Conservation (phyloP, 768 basidiomycete genomes). For the Goffeauzyma gilvescens region DNA sequence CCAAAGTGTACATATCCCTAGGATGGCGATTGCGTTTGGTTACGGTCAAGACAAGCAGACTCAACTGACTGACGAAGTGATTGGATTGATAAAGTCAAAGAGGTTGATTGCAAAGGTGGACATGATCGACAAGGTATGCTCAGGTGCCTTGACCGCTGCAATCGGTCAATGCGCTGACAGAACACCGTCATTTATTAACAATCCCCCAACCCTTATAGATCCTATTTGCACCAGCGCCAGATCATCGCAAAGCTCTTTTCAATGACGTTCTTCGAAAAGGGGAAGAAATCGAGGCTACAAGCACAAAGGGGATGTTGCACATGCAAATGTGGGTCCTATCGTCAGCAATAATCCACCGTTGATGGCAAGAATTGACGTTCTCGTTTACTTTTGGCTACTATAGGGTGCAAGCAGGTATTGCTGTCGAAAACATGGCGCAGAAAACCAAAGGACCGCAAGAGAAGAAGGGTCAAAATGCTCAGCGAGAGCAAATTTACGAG, state of each 20-base stretch:
- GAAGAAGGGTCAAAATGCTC: too few relatives aligned
- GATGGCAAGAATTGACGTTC: too few relatives aligned
- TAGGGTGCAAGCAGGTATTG: too few relatives aligned
- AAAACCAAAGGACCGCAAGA: too few relatives aligned
- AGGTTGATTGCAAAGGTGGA: conserved; percentile 6
- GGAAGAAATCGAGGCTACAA: neutral
- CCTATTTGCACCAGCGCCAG: conserved; percentile 1
- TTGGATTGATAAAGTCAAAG: conserved; percentile 1
- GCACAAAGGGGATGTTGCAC: too few relatives aligned
- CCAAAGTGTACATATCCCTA: conserved; percentile 3
- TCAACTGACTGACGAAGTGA: neutral
- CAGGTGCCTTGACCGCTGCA: too few relatives aligned
- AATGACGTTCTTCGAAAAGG: conserved; percentile 2
- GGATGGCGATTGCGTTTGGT: conserved; percentile 9
- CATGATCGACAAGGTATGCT: conserved; percentile 8
- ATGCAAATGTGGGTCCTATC: too few relatives aligned
- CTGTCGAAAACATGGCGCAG: too few relatives aligned
- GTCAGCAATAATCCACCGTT: too few relatives aligned
- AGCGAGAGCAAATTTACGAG: too few relatives aligned
- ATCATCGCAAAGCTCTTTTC: conserved; percentile 4
- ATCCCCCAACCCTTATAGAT: neutral
- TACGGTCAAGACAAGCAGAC: neutral
- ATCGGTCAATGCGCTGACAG: neutral
- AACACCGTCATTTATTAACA: neutral
- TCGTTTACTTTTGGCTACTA: too few relatives aligned